phyloP scores from a whole-genome alignment of 768 basidiomycete species.

The Ramaria sp. region DNA sequence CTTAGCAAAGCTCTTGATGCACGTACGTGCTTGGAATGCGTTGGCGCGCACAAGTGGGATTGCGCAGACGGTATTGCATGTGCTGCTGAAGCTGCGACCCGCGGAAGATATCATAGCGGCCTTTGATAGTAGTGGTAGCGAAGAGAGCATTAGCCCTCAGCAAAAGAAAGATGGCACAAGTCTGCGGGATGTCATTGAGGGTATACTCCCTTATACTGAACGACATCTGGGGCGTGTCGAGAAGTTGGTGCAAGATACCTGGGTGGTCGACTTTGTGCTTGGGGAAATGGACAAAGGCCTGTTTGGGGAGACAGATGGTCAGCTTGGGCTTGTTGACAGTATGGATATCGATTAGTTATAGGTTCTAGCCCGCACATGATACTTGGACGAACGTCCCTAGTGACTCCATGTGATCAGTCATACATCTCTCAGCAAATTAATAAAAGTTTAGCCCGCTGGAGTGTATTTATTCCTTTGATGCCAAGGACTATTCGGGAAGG shows the following conservation, averaged over 20 bases:
- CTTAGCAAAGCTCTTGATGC: constrained; percentile 69
- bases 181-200: constrained; percentile 71
- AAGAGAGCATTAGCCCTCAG: constrained; percentile 11
- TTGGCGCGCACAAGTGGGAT: constrained; percentile 76
- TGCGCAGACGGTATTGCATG: constrained; percentile 76
- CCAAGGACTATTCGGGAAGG: no score
- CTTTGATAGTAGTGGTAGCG: constrained; percentile 32
- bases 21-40: constrained; percentile 91
- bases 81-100: constrained; percentile 65
- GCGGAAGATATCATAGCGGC: constrained; percentile 65
- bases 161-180: constrained; percentile 21
- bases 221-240: constrained; percentile 82
- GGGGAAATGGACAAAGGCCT: constrained; percentile 81
- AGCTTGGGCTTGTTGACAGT: constrained; percentile 32
- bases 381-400: no score
- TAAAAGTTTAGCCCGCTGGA: no score
- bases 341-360: constrained; percentile 27
- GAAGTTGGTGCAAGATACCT: constrained; percentile 86
- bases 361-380: not conserved
- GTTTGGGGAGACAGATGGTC: constrained; percentile 35
- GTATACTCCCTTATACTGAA: constrained; percentile 88
- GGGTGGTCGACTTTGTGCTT: constrained; percentile 83
- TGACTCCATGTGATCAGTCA: no score
- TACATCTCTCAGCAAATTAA: no score
- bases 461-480: no score